These are phyloP conservation scores for Striga asiatica DNA, from an alignment of 257 asterid species.

Conservation along the genomic window DNA sequence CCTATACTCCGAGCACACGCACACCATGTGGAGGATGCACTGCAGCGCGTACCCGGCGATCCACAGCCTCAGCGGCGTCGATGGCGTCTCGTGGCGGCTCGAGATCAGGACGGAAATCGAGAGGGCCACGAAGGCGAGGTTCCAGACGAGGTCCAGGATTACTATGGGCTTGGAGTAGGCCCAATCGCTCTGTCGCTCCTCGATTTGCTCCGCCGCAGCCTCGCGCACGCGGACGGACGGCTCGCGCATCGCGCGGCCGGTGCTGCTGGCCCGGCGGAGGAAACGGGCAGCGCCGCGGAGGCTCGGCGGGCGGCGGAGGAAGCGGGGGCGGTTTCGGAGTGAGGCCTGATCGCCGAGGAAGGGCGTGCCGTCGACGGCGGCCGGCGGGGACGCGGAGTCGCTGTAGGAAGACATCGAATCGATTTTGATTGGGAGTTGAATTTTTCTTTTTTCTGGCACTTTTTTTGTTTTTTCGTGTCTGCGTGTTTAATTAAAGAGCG, in stretches of 20 bases:
- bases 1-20: slow-evolving; percentile 42
- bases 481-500: background rate
- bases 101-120: slow-evolving; percentile 35
- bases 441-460: background rate
- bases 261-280: slow-evolving; percentile 54
- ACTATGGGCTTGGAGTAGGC: slow-evolving; percentile 64
- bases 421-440: slow-evolving; percentile 2
- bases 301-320: slow-evolving; percentile 44
- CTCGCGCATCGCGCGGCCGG: slow-evolving; percentile 54
- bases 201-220: slow-evolving; percentile 54
- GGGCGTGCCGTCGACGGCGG: slow-evolving; percentile 33
- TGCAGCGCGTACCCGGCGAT: slow-evolving; percentile 46
- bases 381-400: slow-evolving; percentile 18
- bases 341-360: slow-evolving; percentile 30
- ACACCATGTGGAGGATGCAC: slow-evolving; percentile 51
- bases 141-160: slow-evolving; percentile 48
- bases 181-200: slow-evolving; percentile 57
- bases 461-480: slow-evolving; percentile 7
- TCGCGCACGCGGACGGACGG: slow-evolving; percentile 57
- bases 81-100: slow-evolving; percentile 35
- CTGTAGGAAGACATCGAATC: slow-evolving; percentile 36
- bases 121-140: slow-evolving; percentile 42
- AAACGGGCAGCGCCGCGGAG: slow-evolving; percentile 53
- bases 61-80: slow-evolving; percentile 60
- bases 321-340: slow-evolving; percentile 18